Evolutionary conservation across 306 rosid genomes (phyloP).

Genomic region (Rosa chinensis): DNA sequence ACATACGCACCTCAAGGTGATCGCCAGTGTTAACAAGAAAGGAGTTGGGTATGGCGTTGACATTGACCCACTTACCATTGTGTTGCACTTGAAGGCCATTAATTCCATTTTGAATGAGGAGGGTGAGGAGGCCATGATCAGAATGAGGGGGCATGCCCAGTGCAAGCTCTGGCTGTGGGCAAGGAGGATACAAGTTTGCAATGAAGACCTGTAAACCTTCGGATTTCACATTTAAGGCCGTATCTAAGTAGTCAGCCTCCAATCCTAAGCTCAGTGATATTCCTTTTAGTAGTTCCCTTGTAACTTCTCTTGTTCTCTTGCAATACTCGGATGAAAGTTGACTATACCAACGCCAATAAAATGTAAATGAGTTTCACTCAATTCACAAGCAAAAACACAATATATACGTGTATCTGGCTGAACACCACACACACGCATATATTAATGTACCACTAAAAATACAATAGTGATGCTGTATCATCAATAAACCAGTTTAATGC

Average conservation of each 20-base stretch:
- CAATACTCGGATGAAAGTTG: conserved; percentile 24
- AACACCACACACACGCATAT: too few relatives aligned
- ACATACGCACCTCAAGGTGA: conserved; percentile 55
- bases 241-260: conserved; percentile 33
- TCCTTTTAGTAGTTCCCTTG: conserved; percentile 47
- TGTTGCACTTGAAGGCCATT: conserved; percentile 63
- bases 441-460: too few relatives aligned
- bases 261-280: conserved; percentile 58
- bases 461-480: too few relatives aligned
- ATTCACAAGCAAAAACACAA: not conserved
- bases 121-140: conserved; percentile 59
- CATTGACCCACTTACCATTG: conserved; percentile 58
- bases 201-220: conserved; percentile 37
- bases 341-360: conserved; percentile 16
- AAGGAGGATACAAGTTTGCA: conserved; percentile 63
- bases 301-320: conserved; percentile 14
- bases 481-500: too few relatives aligned
- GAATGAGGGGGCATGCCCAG: conserved; percentile 76
- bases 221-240: conserved; percentile 37
- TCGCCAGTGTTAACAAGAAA: conserved; percentile 51
- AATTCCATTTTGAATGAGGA: conserved; percentile 54
- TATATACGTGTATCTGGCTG: too few relatives aligned
- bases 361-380: not conserved
- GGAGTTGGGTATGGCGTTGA: conserved; percentile 46
- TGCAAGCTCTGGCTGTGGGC: conserved; percentile 67